Percentiles rank a stretch among this genome's conserved stretches.
Evolutionary conservation across 257 asterid genomes (phyloP).

Genomic region (Solanum corneliomulleri): DNA sequence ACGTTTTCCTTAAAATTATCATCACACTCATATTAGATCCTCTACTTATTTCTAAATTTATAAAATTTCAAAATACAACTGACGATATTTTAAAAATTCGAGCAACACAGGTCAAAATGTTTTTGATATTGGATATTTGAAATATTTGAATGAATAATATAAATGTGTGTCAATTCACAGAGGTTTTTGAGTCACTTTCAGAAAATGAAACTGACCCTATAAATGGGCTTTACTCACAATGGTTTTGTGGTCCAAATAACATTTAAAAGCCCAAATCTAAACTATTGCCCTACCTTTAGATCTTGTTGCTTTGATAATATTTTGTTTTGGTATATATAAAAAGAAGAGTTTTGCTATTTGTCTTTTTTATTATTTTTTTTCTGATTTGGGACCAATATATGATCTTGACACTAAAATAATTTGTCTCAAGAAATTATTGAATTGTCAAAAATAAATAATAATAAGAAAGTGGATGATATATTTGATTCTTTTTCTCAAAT

Average conservation of each 20-base stretch:
- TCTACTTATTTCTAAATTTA: background rate
- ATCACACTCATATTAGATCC: background rate
- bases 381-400: background rate
- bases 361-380: background rate
- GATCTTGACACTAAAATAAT: background rate
- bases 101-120: background rate
- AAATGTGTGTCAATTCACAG: background rate
- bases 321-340: background rate
- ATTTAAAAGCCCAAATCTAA: background rate
- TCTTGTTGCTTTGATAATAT: background rate
- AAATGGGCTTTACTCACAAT: background rate
- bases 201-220: background rate
- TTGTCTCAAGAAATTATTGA: background rate
- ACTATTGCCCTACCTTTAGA: background rate
- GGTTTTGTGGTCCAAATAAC: background rate
- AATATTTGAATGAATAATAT: background rate
- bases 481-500: background rate
- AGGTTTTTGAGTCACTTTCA: background rate
- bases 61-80: accelerated
- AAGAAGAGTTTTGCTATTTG: background rate
- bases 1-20: background rate
- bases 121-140: background rate
- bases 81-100: background rate
- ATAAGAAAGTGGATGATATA: background rate
- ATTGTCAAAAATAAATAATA: background rate